These are phyloP conservation scores for Lichtheimia hyalospora DNA, from an alignment of 371 early-diverging fungal species.

Conservation along the genomic window DNA sequence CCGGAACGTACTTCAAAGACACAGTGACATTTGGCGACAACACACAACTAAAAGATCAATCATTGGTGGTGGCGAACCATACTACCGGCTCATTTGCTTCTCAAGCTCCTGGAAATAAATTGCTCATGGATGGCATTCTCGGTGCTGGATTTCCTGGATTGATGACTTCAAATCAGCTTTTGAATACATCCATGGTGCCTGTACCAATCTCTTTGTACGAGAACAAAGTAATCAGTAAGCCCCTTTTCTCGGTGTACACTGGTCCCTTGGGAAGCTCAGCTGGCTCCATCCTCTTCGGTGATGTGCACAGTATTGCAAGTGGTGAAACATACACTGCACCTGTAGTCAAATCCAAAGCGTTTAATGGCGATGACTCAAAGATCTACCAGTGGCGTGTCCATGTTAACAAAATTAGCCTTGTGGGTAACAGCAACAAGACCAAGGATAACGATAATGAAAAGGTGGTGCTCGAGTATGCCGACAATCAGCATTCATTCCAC, in stretches of 20 bases:
- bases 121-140: slow-evolving; percentile 17
- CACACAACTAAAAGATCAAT: slow-evolving; percentile 4
- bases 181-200: slow-evolving; percentile 1
- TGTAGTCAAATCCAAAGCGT: too few relatives aligned
- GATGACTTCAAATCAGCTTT: not conserved
- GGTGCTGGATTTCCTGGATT: slow-evolving; percentile 12
- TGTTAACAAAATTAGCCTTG: too few relatives aligned
- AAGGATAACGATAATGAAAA: too few relatives aligned
- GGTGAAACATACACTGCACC: too few relatives aligned
- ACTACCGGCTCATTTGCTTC: slow-evolving; percentile 2
- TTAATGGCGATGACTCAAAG: too few relatives aligned
- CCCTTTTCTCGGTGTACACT: slow-evolving; percentile 7
- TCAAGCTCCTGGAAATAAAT: not conserved
- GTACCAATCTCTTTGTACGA: slow-evolving; percentile 11
- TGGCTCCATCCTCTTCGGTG: slow-evolving; percentile 46
- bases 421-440: too few relatives aligned
- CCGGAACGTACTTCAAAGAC: slow-evolving; percentile 13
- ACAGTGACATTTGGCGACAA: slow-evolving; percentile 1
- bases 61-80: not conserved
- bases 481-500: not conserved
- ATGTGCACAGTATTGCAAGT: not conserved
- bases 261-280: not conserved
- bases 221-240: slow-evolving; percentile 1
- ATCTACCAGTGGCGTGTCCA: too few relatives aligned
- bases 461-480: too few relatives aligned